These are phyloP conservation scores for Penicillium sp. DNA, from an alignment of 2,329 filamentous ascomycete genomes.

Conservation along the genomic window DNA sequence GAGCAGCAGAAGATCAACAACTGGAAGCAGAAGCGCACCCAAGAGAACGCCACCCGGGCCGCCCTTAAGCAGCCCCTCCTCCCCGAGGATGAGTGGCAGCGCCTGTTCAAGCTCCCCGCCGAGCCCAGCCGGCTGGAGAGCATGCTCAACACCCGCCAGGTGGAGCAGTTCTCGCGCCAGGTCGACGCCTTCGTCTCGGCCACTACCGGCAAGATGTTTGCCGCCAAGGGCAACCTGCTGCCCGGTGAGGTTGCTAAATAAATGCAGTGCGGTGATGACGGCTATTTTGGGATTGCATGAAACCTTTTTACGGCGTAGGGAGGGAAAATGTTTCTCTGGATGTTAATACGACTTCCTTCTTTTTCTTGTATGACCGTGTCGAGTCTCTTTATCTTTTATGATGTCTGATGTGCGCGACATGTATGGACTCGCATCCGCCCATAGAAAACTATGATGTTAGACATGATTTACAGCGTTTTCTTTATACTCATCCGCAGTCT, in stretches of 20 bases:
- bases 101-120: conserved; percentile 94
- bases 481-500: not conserved
- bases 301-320: conserved; percentile 48
- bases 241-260: conserved; percentile 56
- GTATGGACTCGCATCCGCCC: conserved; percentile 25
- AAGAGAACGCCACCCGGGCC: conserved; percentile 84
- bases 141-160: conserved; percentile 92
- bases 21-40: conserved; percentile 96
- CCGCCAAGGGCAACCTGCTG: conserved; percentile 73
- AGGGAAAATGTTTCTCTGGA: conserved; percentile 45
- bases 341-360: conserved; percentile 45
- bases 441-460: conserved; percentile 28
- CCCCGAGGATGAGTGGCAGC: conserved; percentile 97
- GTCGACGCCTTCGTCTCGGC: conserved; percentile 93
- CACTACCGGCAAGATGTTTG: conserved; percentile 97
- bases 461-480: conserved; percentile 12
- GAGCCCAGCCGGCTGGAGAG: conserved; percentile 92
- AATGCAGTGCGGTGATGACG: conserved; percentile 29
- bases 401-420: conserved; percentile 14
- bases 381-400: conserved; percentile 21
- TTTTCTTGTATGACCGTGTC: conserved; percentile 38
- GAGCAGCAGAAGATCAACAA: conserved; percentile 96
- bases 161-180: conserved; percentile 97
- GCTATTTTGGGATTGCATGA: conserved; percentile 43
- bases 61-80: conserved; percentile 86